Evolutionary conservation across 108 stramenopile genomes (phyloP).

Genomic region (Schizochytrium sp.): DNA sequence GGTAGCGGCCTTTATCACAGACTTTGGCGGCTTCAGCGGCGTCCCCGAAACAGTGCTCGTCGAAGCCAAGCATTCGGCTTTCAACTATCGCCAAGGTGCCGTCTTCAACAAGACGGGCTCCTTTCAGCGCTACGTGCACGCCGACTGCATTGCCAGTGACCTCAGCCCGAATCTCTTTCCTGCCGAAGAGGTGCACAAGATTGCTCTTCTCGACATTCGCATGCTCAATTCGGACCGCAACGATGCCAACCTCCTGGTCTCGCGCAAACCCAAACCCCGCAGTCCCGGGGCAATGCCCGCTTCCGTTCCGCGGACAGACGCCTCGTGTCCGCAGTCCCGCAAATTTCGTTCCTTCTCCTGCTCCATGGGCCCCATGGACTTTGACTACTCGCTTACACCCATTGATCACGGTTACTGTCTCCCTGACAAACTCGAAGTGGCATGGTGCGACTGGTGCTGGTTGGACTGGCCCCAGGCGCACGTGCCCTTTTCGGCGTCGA

Average conservation of each 20-base stretch:
- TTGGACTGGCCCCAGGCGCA: conserved; percentile 87
- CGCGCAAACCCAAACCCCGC: conserved; percentile 50
- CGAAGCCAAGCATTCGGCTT: conserved; percentile 77
- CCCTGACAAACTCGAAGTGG: conserved; percentile 76
- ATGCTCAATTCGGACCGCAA: conserved; percentile 93
- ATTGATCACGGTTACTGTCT: conserved; percentile 97
- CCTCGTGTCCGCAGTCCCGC: conserved; percentile 9
- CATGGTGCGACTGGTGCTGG: conserved; percentile 98
- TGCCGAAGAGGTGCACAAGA: conserved; percentile 84
- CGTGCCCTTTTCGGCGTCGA: conserved; percentile 11
- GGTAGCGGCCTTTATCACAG: conserved; percentile 89
- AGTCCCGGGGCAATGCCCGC: background rate
- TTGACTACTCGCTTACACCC: conserved; percentile 69
- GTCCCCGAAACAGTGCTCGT: conserved; percentile 93
- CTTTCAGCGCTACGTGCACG: conserved; percentile 78
- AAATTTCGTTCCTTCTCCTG: background rate
- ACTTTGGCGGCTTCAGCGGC: conserved; percentile 59
- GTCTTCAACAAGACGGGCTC: conserved; percentile 73
- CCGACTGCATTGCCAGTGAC: conserved; percentile 84
- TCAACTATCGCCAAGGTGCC: conserved; percentile 62
- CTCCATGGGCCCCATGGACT: conserved; percentile 17
- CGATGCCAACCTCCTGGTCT: conserved; percentile 77
- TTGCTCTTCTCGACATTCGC: conserved; percentile 92
- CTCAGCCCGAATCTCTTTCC: conserved; percentile 68
- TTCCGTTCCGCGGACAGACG: background rate